A percentile compares a stretch with the other conserved stretches of the same genome.
Conservation (phyloP, 306 rosid genomes). For the Malus domestica region DNA sequence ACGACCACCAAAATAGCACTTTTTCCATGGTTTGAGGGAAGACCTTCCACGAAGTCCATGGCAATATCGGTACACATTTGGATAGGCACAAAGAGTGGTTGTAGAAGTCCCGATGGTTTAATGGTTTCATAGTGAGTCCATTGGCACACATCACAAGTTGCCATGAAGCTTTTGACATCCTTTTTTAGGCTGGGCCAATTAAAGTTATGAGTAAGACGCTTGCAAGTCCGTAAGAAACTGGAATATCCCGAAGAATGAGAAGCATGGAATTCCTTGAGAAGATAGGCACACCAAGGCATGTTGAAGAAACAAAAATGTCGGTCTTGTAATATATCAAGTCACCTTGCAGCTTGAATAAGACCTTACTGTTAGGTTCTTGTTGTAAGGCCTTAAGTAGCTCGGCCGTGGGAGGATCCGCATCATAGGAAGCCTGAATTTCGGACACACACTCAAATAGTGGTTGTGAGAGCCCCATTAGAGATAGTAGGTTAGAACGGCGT, state of each 20-base stretch:
- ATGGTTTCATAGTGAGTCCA: background rate
- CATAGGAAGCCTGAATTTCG: accelerated
- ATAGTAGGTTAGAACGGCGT: no score
- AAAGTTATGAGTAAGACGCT: background rate
- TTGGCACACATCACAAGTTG: background rate
- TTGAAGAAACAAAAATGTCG: background rate
- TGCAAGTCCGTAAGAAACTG: background rate
- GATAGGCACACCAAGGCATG: accelerated
- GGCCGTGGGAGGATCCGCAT: accelerated
- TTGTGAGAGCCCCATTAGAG: background rate
- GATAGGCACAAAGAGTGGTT: background rate
- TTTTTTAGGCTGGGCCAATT: background rate
- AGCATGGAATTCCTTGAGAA: background rate
- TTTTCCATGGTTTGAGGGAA: background rate
- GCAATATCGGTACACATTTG: background rate
- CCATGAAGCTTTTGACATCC: background rate
- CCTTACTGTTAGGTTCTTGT: no score
- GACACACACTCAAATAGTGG: background rate
- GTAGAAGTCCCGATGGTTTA: background rate
- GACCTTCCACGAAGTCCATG: background rate
- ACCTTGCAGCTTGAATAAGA: no score
- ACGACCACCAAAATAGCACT: background rate
- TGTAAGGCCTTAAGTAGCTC: no score
- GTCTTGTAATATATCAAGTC: background rate
- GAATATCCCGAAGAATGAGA: background rate